These are phyloP conservation scores for Venturia carpophila DNA, from an alignment of 2,329 filamentous ascomycete species.

Conservation along the genomic window DNA sequence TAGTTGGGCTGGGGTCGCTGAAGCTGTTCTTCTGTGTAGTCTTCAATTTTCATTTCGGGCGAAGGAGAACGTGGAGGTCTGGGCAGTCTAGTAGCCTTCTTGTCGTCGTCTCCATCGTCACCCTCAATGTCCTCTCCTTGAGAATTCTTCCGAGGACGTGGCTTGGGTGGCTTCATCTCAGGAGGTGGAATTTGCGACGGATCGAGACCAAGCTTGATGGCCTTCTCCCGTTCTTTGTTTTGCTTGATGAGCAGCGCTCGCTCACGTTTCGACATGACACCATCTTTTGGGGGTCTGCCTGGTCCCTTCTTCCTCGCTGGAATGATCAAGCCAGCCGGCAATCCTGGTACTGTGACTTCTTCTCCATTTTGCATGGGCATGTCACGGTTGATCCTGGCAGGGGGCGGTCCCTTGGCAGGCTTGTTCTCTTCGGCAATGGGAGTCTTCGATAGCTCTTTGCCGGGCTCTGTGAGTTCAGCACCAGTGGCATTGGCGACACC, in stretches of 20 bases:
- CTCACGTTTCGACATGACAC: conserved; percentile 74
- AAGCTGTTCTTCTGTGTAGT: conserved; percentile 66
- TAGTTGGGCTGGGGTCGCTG: conserved; percentile 59
- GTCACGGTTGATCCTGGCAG: conserved; percentile 18
- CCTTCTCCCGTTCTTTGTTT: conserved; percentile 40
- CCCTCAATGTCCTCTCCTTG: conserved; percentile 30
- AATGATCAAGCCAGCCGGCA: conserved; percentile 32
- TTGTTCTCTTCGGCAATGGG: conserved; percentile 23
- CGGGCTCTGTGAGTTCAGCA: background rate
- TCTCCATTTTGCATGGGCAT: conserved; percentile 26
- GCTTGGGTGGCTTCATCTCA: conserved; percentile 28
- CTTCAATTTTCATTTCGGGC: conserved; percentile 54
- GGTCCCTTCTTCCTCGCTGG: conserved; percentile 64
- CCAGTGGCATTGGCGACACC: background rate
- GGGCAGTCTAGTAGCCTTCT: conserved; percentile 40
- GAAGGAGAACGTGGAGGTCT: conserved; percentile 49
- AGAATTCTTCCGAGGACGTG: conserved; percentile 30
- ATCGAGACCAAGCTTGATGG: conserved; percentile 32
- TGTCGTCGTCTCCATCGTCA: conserved; percentile 19
- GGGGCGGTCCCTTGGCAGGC: conserved; percentile 21
- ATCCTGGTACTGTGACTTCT: conserved; percentile 35
- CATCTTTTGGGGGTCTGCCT: conserved; percentile 74
- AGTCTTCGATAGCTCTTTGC: conserved; percentile 21
- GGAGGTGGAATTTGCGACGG: conserved; percentile 30
- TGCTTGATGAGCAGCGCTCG: conserved; percentile 56